Percentiles rank a stretch among this genome's conserved stretches.
Evolutionary conservation across 2,329 filamentous ascomycete genomes (phyloP).

Genomic region (Diaporthe batatas): DNA sequence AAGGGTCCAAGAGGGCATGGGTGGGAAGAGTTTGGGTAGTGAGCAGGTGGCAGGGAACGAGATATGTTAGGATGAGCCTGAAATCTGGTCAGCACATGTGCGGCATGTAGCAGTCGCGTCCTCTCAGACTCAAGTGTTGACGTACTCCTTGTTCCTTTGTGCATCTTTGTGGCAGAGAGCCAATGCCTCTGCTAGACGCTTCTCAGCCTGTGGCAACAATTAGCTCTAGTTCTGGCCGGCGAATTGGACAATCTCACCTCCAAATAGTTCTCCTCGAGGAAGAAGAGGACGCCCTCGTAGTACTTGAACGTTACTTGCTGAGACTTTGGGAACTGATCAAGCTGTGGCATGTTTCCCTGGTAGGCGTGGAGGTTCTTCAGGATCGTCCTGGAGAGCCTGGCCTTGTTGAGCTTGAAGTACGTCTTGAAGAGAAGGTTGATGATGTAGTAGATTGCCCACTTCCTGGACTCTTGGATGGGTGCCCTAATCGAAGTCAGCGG

Average conservation of each 20-base stretch:
- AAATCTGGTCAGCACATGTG: conserved; percentile 44
- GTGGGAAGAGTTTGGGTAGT: conserved; percentile 89
- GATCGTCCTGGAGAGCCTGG: conserved; percentile 90
- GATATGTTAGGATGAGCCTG: conserved; percentile 91
- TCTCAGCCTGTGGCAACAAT: conserved; percentile 72
- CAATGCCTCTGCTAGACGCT: conserved; percentile 84
- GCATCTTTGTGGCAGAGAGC: conserved; percentile 81
- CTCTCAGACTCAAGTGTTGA: conserved; percentile 39
- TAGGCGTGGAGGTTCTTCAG: conserved; percentile 86
- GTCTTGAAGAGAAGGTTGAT: conserved; percentile 98
- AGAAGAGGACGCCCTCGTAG: conserved; percentile 92
- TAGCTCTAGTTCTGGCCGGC: not conserved
- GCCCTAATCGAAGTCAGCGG: conserved; percentile 65
- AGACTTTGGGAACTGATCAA: conserved; percentile 85
- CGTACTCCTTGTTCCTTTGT: conserved; percentile 83
- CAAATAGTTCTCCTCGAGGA: conserved; percentile 92
- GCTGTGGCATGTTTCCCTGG: conserved; percentile 81
- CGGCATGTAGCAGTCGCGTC: conserved; percentile 19
- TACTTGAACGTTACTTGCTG: conserved; percentile 97
- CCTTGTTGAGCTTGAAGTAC: conserved; percentile 94
- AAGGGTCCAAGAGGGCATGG: conserved; percentile 76
- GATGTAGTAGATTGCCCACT: conserved; percentile 97
- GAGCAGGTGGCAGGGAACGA: conserved; percentile 92
- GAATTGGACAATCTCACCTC: conserved; percentile 65
- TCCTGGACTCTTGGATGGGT: conserved; percentile 87